A percentile compares a stretch with the other conserved stretches of the same genome.
Evolutionary conservation across 2,329 filamentous ascomycete species (phyloP).

Genomic region (Arthrobotrys musiformis): DNA sequence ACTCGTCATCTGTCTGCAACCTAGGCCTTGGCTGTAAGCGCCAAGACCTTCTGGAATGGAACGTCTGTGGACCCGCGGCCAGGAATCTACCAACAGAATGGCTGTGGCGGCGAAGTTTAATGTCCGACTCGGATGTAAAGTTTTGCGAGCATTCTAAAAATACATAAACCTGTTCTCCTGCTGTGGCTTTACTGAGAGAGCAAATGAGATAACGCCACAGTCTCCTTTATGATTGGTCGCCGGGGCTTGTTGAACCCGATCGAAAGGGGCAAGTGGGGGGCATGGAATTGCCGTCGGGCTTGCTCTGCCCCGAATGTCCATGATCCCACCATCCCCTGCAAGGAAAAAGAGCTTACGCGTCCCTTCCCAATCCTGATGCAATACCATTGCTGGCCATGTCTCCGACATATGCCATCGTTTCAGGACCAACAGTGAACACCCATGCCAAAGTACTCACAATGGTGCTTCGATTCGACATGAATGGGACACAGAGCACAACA

Average conservation of each 20-base stretch:
- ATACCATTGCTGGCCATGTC: conserved; percentile 28
- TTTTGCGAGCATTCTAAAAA: conserved; percentile 44
- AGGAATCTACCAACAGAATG: conserved; percentile 11
- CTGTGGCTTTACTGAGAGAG: conserved; percentile 35
- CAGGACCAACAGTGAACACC: conserved; percentile 41
- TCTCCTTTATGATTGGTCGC: conserved; percentile 20
- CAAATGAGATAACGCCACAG: conserved; percentile 42
- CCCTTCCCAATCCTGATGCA: conserved; percentile 52
- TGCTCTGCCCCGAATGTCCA: conserved; percentile 42
- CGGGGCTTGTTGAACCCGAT: conserved; percentile 41
- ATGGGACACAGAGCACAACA: conserved; percentile 25
- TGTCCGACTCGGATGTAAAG: conserved; percentile 53
- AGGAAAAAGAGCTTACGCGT: conserved; percentile 54
- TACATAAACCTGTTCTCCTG: background rate
- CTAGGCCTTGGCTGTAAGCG: conserved; percentile 53
- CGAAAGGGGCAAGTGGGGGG: conserved; percentile 52
- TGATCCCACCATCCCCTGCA: conserved; percentile 25
- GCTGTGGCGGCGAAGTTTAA: conserved; percentile 36
- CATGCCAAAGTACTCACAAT: conserved; percentile 5
- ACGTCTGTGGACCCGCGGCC: background rate
- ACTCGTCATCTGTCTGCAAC: conserved; percentile 54
- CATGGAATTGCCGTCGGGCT: conserved; percentile 34
- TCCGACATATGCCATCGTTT: conserved; percentile 41
- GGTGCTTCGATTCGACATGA: conserved; percentile 35
- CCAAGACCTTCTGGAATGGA: conserved; percentile 54